Percentiles rank a stretch among this genome's conserved stretches.
Evolutionary conservation across 2,329 filamentous ascomycete species (phyloP).

Genomic region (Incumbomyces lentus): DNA sequence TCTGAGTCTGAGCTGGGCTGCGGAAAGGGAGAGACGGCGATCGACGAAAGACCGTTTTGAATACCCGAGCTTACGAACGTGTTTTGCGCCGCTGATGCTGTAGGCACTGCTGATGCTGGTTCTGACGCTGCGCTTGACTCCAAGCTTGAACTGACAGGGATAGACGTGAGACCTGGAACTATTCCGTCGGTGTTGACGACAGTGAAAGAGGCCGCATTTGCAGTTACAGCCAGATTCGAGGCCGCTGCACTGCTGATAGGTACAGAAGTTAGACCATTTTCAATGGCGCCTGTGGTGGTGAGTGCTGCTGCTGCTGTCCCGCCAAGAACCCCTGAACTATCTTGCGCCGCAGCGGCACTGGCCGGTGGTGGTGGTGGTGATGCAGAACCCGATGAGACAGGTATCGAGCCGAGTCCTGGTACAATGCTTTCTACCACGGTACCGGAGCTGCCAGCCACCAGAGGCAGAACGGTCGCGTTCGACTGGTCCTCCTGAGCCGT

Average conservation of each 20-base stretch:
- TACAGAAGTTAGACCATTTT: neutral
- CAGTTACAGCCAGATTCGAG: neutral
- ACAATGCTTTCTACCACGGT: neutral
- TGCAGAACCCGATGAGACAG: neutral
- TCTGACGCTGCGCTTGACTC: neutral
- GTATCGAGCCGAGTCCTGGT: conserved; percentile 4
- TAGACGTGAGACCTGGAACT: conserved; percentile 1
- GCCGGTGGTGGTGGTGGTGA: no score
- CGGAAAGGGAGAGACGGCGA: neutral
- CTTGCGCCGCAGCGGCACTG: no score
- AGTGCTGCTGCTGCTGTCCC: neutral
- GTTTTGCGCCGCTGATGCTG: neutral
- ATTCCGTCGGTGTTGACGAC: neutral
- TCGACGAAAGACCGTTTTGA: neutral
- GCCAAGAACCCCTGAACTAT: no score
- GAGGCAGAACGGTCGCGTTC: neutral
- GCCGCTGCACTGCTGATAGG: neutral
- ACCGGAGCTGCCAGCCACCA: neutral
- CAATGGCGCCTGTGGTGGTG: neutral
- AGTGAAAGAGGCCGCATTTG: neutral
- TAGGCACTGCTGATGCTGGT: neutral
- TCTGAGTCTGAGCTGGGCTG: neutral
- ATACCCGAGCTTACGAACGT: neutral
- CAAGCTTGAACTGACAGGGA: neutral
- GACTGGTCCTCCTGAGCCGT: conserved; percentile 6